These are phyloP conservation scores for Nannochloropsis gaditana DNA, from an alignment of 108 stramenopile genomes.

Conservation along the genomic window DNA sequence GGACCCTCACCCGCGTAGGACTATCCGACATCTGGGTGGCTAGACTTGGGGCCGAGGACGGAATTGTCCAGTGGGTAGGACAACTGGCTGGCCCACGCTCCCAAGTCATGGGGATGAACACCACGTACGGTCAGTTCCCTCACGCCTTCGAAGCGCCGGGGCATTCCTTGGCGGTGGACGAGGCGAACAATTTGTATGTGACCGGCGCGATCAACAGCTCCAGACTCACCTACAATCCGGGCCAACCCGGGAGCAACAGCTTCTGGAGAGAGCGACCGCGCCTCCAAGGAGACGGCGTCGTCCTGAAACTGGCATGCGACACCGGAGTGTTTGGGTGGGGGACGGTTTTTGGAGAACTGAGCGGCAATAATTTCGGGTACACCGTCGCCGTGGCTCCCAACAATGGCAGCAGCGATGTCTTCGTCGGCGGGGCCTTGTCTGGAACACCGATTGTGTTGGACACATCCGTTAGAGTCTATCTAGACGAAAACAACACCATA, in stretches of 20 bases:
- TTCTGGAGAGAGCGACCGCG: neutral
- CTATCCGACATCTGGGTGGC: neutral
- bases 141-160: neutral
- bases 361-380: neutral
- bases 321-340: neutral
- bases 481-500: too few relatives aligned
- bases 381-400: neutral
- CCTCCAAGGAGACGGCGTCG: neutral
- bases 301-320: neutral
- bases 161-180: neutral
- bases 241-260: neutral
- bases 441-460: neutral
- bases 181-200: neutral
- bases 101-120: neutral
- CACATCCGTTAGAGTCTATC: too few relatives aligned
- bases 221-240: neutral
- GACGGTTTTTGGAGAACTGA: neutral
- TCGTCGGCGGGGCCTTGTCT: neutral
- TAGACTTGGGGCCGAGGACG: neutral
- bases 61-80: neutral
- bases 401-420: neutral
- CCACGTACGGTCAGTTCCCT: neutral
- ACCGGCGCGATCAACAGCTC: neutral
- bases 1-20: neutral
- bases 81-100: neutral